These are phyloP conservation scores for Arabidopsis suecica DNA, from an alignment of 345 rosid genomes.

Conservation along the genomic window DNA sequence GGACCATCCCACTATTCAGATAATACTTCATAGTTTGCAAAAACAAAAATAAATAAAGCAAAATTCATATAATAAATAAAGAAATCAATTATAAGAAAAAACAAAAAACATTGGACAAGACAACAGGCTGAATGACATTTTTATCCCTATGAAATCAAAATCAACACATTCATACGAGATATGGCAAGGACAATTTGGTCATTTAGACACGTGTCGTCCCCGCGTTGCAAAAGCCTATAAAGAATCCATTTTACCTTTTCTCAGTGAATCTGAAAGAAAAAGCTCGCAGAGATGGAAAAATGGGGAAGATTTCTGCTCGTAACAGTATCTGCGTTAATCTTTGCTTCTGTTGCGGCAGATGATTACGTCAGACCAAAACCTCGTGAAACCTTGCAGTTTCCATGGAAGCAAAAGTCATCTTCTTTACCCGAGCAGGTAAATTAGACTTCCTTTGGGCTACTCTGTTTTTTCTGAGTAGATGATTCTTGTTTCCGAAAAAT, in stretches of 20 bases:
- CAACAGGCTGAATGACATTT: not conserved
- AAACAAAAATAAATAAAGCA: no score
- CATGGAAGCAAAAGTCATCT: constrained; percentile 59
- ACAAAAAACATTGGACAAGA: not conserved
- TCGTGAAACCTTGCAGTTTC: constrained; percentile 71
- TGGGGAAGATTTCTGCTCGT: constrained; percentile 20
- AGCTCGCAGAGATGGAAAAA: constrained; percentile 33
- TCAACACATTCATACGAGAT: constrained; percentile 29
- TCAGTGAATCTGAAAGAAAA: constrained; percentile 32
- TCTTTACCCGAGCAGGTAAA: constrained; percentile 83
- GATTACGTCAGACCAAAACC: constrained; percentile 77
- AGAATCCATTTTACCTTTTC: constrained; percentile 1
- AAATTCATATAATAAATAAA: no score
- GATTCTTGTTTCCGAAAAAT: not conserved
- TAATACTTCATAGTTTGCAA: no score
- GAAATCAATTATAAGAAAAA: no score
- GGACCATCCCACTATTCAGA: no score
- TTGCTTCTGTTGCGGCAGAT: constrained; percentile 51
- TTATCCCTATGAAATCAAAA: not conserved
- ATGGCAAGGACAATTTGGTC: not conserved
- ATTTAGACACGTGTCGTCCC: not conserved
- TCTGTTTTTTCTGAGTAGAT: constrained; percentile 31
- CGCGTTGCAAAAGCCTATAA: constrained; percentile 3
- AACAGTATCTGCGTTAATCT: constrained; percentile 39
- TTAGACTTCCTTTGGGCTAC: not conserved